Base-by-base conservation (phyloP, 305 asterid genomes). In the Fraxinus xanthoxyloides region DNA sequence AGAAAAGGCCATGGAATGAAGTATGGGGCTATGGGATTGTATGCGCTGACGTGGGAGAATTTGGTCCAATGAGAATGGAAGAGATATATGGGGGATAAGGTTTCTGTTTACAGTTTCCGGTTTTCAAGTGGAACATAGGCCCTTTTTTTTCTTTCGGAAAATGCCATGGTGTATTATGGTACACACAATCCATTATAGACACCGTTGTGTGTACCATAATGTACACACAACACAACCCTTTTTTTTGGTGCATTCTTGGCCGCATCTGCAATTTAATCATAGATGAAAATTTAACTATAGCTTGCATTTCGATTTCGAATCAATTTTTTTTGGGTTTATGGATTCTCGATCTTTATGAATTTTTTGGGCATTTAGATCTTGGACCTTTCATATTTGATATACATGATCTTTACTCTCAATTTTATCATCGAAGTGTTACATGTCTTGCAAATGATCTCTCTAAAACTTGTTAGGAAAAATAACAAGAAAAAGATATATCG, bases 31-130 rank as follows among this genome's bases (percentile, higher is more conserved):
- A 35, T 46, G 17, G 28, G 15, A 6, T 43, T 75, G 72, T 59
- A 3, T 77, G 61, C 87, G 92, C 78, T 88, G 92, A 92, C 32
- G 87, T 90, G 94, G 92, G 48, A 56, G 40, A 83, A 87, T 85
- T 77, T 17, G 80, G 83, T 67, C 97, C 95, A 89, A 86, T 89
- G 83, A 82, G 87, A 86, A 79, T 82, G 85, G 84, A 74, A 86
- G 82, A 82, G 87, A 80, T 63, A 83, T 63, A 23, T 80, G 88
- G 40, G 82, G 82, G 97, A 93, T 91, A 93, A 91, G 97, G 87
- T 91, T 67, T 78, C 59, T 3, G 7, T 15, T 48, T 48, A 0
- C 59, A 48, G 21, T 15, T 48, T 48, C 0, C 15, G 59, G 19
- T 3, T 46, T 46, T 46, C 5, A 48, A 48, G 59, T 48, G 19